These are phyloP conservation scores for Aspergillus funiculosus DNA, from an alignment of 495 filamentous ascomycete species.

Conservation along the genomic window DNA sequence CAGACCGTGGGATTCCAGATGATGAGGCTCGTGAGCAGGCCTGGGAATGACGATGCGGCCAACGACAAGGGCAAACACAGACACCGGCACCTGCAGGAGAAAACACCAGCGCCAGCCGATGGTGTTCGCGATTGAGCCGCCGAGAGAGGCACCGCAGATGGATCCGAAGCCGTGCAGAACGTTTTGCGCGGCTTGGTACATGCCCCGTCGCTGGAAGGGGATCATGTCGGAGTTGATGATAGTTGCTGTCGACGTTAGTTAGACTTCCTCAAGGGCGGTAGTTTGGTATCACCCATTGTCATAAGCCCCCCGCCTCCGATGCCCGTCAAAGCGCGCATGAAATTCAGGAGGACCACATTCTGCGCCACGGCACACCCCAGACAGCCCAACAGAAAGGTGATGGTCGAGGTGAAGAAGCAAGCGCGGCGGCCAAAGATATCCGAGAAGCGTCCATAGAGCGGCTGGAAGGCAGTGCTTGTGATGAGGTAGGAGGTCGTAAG, in stretches of 20 bases:
- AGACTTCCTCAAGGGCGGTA: background rate
- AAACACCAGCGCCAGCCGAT: constrained; percentile 64
- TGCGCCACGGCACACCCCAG: constrained; percentile 44
- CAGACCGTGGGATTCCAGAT: constrained; percentile 16
- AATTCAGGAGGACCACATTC: constrained; percentile 59
- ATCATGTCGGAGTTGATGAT: constrained; percentile 64
- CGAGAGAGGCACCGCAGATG: constrained; percentile 60
- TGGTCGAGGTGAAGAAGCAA: constrained; percentile 40
- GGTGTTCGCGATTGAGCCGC: constrained; percentile 58
- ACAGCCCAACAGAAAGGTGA: constrained; percentile 42
- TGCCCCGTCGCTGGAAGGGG: constrained; percentile 55
- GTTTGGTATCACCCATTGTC: constrained; percentile 48
- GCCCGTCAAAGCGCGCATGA: constrained; percentile 71
- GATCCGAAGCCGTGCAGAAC: constrained; percentile 58
- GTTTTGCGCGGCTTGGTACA: constrained; percentile 62
- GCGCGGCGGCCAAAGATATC: constrained; percentile 41
- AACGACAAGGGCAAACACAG: constrained; percentile 46
- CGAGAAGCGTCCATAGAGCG: constrained; percentile 42
- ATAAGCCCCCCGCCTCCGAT: constrained; percentile 57
- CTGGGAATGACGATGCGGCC: constrained; percentile 51
- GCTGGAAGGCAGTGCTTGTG: constrained; percentile 58
- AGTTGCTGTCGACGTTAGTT: constrained; percentile 38
- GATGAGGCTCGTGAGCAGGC: constrained; percentile 21
- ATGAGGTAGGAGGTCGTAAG: constrained; percentile 60
- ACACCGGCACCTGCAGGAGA: constrained; percentile 44